Base-by-base conservation (phyloP, 768 basidiomycete species). In the Lentinula boryana region DNA sequence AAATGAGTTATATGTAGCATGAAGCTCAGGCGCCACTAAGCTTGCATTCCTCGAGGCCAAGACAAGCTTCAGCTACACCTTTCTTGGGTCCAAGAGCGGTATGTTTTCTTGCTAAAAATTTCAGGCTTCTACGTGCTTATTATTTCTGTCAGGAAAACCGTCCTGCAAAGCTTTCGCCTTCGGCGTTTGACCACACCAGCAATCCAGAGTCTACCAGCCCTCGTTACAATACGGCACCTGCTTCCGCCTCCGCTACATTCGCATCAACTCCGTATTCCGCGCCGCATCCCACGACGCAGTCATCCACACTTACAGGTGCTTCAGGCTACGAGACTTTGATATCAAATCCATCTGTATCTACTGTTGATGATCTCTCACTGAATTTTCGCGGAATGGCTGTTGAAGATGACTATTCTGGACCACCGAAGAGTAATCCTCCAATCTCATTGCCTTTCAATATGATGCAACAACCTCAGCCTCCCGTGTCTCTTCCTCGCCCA, bases 341-440 rank as follows among this genome's bases (percentile, higher is more conserved):
- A 21, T 18, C 46, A 23, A 18, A 69, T 18, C 75, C 76, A 62
- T 68, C 75, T 16, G 67, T 78, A 13, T 69, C 77, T 38, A 67
- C 73, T 49, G 79, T 76, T 16, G 84, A 83, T 52, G 85, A 87
- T 35, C 74, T 88, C 36, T 74, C 84, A 13, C 70, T 82, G 35
- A 78, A 83, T 4, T 71, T 89, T 52, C 81, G 87, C 62, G 85
- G 85, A 13, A 84, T 85, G 81, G 76, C 71, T 6, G 82, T 84
- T 18, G 84, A 82, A 65, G 84, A 85, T 46, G 84, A 84, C 58
- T 75, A 74, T 56, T 67, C 70, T 58, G 67, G 76, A 61, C 80
- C 79, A 60, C 75, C 75, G 55, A 72, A 69, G 38, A 67, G 70
- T 31, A 65, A 55, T 62, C 56, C 48, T 40, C 59, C 67, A 51